Evolutionary conservation across 257 asterid genomes (phyloP).

Genomic region (Solanum boliviense): DNA sequence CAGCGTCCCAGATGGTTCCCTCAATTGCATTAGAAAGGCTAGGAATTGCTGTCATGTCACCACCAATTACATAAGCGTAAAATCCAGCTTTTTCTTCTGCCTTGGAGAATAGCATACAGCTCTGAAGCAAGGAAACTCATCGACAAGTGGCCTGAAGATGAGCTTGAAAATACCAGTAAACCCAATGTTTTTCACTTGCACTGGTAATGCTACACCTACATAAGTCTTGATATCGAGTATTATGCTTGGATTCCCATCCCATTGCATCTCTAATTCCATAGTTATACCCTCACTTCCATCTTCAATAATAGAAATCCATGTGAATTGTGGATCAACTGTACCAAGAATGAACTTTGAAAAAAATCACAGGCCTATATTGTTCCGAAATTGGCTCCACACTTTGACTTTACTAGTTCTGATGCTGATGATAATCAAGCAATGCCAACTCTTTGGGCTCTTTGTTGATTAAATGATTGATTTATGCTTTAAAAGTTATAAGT

Average conservation of each 20-base stretch:
- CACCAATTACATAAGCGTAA: conserved; percentile 78
- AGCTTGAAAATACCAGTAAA: no score
- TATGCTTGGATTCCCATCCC: conserved; percentile 96
- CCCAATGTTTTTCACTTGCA: no score
- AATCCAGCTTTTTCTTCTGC: conserved; percentile 71
- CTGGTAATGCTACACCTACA: not conserved
- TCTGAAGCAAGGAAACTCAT: conserved; percentile 87
- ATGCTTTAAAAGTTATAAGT: no score
- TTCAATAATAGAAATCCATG: conserved; percentile 62
- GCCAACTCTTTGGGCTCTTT: no score
- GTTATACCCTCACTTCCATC: conserved; percentile 46
- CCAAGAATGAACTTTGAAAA: no score
- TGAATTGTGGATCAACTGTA: not conserved
- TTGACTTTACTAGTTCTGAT: no score
- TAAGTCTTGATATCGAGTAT: conserved; percentile 69
- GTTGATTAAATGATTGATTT: no score
- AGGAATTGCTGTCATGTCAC: conserved; percentile 8
- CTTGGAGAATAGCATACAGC: conserved; percentile 71
- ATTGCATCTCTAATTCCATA: conserved; percentile 89
- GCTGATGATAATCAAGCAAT: no score
- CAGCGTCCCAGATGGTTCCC: conserved; percentile 23
- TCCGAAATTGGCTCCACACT: no score
- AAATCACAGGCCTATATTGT: no score
- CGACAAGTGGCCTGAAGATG: conserved; percentile 59
- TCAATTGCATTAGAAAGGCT: conserved; percentile 73